Percentiles rank a stretch among this genome's conserved stretches.
These are phyloP conservation scores for Mycosarcoma mackinlayi DNA, from an alignment of 1,284 basidiomycete species.

Conservation along the genomic window DNA sequence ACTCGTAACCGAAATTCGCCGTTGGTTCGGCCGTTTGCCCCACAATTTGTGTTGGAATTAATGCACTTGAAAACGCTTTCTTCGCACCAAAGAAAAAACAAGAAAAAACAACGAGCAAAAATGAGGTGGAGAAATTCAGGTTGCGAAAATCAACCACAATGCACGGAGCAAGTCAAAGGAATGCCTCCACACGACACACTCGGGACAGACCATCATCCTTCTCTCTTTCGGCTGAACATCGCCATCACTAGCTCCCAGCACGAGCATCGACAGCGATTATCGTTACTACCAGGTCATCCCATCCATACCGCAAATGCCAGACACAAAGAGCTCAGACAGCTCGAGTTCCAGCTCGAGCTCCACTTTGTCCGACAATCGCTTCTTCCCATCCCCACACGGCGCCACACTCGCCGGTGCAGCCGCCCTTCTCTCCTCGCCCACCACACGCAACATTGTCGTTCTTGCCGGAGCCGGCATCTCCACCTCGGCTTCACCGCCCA, in stretches of 20 bases:
- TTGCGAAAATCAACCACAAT: not conserved
- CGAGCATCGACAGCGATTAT: not conserved
- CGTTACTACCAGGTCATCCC: too few relatives aligned
- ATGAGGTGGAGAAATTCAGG: constrained; percentile 9
- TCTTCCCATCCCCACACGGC: constrained; percentile 36
- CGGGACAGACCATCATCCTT: not conserved
- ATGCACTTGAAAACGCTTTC: too few relatives aligned
- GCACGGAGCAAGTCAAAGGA: not conserved
- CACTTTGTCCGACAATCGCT: constrained; percentile 9
- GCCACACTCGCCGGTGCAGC: constrained; percentile 44
- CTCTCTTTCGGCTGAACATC: not conserved
- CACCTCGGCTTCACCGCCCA: constrained; percentile 70
- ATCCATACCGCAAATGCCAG: too few relatives aligned
- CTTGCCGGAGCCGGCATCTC: constrained; percentile 72
- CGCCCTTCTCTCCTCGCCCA: constrained; percentile 25
- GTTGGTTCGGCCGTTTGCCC: constrained; percentile 1
- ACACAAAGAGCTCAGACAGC: not conserved
- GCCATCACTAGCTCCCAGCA: not conserved
- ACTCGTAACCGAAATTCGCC: too few relatives aligned
- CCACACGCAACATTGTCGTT: constrained; percentile 69
- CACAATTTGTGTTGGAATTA: not conserved
- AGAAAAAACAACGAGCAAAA: not conserved
- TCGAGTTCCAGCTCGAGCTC: constrained; percentile 1
- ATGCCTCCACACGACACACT: not conserved
- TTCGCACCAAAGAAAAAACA: too few relatives aligned